Evolutionary conservation across 306 rosid species (phyloP), one percentile per base, ranked within the genome.

Genomic region (Gleditsia sinensis): DNA sequence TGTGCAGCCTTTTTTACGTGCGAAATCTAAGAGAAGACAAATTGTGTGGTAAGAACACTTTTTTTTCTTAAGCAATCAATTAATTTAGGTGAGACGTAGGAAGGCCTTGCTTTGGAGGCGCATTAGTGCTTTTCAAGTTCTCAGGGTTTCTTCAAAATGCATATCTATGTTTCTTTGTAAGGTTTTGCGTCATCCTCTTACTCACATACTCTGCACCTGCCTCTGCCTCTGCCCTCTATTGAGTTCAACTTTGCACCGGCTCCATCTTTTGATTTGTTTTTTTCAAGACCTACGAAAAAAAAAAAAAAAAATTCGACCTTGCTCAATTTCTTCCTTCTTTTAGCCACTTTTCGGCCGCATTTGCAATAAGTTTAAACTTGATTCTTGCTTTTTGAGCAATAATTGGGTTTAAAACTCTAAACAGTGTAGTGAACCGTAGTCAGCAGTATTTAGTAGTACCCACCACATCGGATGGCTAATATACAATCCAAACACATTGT

Each of bases 301-400:
- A n/a, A n/a, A n/a, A n/a, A n/a, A n/a, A n/a, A n/a, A n/a, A n/a
- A n/a, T n/a, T n/a, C n/a, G n/a, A n/a, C n/a, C n/a, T n/a, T n/a
- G n/a, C n/a, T n/a, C n/a, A n/a, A n/a, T n/a, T n/a, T n/a, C n/a
- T n/a, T n/a, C n/a, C n/a, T n/a, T n/a, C n/a, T n/a, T n/a, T n/a
- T n/a, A n/a, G n/a, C n/a, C n/a, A n/a, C n/a, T n/a, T n/a, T n/a
- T n/a, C n/a, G n/a, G n/a, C n/a, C n/a, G n/a, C n/a, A n/a, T n/a
- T n/a, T n/a, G n/a, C n/a, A n/a, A n/a, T n/a, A 34, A 32, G 53
- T 56, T 16, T 63, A 8, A 54, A 25, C 13, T 46, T 33, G 20
- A 78, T 63, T 20, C 13, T 66, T 17, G 43, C 59, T 67, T 72
- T n/a, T 79, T 19, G 64, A 11, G 30, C 75, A 78, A 82, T 82